Percentiles rank a stretch among this genome's conserved stretches.
These are phyloP conservation scores for Petunia hybrid DNA, from an alignment of 305 asterid species.

Conservation along the genomic window DNA sequence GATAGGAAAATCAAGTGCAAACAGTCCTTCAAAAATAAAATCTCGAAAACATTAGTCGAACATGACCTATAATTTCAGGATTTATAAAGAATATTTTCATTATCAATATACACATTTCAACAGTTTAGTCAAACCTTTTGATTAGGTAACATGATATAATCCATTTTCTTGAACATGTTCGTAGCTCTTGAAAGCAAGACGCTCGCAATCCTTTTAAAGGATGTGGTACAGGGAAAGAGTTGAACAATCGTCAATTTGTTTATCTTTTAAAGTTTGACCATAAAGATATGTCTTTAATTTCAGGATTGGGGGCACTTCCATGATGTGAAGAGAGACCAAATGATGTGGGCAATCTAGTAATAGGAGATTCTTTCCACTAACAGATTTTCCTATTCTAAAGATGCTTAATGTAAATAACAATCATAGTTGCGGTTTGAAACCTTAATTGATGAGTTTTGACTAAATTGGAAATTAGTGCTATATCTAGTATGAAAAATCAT, in stretches of 20 bases:
- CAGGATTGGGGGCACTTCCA: conserved; percentile 17
- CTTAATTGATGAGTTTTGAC: conserved; percentile 47
- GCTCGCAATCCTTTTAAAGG: conserved; percentile 20
- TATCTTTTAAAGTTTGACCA: conserved; percentile 23
- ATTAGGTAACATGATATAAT: conserved; percentile 20
- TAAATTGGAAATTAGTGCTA: conserved; percentile 41
- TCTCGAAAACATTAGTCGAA: not conserved
- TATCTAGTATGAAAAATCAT: conserved; percentile 48
- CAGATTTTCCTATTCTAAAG: conserved; percentile 32
- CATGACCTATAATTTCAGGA: not conserved
- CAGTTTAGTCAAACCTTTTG: conserved; percentile 23
- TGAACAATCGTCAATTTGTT: conserved; percentile 24
- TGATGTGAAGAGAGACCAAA: conserved; percentile 52
- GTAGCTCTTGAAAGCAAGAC: not conserved
- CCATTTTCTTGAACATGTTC: conserved; percentile 16
- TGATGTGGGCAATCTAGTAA: conserved; percentile 53
- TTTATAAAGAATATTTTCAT: not conserved
- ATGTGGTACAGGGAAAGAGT: conserved; percentile 20
- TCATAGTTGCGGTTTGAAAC: conserved; percentile 34
- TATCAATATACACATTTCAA: not conserved
- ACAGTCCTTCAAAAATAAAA: not conserved
- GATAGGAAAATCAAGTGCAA: conserved; percentile 18
- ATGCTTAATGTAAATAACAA: conserved; percentile 35
- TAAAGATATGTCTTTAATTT: conserved; percentile 26
- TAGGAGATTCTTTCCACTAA: conserved; percentile 46